These are phyloP conservation scores for Catharanthus roseus DNA, from an alignment of 257 asterid genomes.

Conservation along the genomic window DNA sequence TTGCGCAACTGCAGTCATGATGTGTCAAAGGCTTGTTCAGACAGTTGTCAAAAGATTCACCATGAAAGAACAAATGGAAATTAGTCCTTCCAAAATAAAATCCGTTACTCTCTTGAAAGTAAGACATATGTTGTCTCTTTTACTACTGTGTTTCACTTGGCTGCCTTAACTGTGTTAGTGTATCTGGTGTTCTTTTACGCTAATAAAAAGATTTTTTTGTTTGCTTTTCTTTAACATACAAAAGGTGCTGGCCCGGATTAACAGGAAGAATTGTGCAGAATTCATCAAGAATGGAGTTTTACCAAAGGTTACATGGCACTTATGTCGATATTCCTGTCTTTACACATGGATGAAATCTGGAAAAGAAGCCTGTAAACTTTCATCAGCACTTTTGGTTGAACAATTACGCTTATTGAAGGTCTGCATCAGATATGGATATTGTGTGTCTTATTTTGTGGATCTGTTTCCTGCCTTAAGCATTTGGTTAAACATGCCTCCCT, in stretches of 20 bases:
- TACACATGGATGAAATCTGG: constrained; percentile 70
- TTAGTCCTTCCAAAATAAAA: constrained; percentile 62
- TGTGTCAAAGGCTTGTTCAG: constrained; percentile 65
- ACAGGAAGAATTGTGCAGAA: constrained; percentile 53
- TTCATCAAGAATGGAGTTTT: constrained; percentile 56
- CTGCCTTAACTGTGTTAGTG: neutral
- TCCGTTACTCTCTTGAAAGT: constrained; percentile 71
- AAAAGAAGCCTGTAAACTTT: constrained; percentile 61
- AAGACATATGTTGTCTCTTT: constrained; percentile 17
- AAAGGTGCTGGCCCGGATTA: constrained; percentile 70
- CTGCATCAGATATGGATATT: constrained; percentile 58
- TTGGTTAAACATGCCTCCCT: constrained; percentile 67
- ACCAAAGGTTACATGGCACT: constrained; percentile 77
- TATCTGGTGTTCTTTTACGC: neutral
- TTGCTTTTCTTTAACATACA: constrained; percentile 19
- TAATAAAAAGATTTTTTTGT: neutral
- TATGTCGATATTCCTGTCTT: constrained; percentile 51
- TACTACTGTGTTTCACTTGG: neutral
- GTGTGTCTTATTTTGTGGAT: constrained; percentile 57
- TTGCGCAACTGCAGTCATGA: constrained; percentile 72
- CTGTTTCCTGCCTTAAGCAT: constrained; percentile 60
- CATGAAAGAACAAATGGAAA: constrained; percentile 44
- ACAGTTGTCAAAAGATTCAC: constrained; percentile 63
- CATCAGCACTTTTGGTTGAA: constrained; percentile 75
- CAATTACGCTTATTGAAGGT: constrained; percentile 84